Evolutionary conservation across 768 basidiomycete species (phyloP), one percentile per base, ranked within the genome.

Genomic region (Inosperma sp.): DNA sequence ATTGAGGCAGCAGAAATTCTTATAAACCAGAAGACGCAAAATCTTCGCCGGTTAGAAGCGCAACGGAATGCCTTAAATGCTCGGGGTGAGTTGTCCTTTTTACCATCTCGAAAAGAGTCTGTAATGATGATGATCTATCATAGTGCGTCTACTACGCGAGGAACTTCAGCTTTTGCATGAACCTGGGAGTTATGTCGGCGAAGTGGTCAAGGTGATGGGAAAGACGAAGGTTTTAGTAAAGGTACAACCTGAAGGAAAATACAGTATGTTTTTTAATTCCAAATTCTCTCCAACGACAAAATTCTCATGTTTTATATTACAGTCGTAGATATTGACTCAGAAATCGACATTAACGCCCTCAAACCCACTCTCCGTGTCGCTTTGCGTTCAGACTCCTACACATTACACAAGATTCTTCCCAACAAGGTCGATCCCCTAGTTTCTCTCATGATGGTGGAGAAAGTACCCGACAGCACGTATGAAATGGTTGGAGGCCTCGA

Each of bases 371-470:
- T 93, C 31, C 93, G 95, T 49, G 88, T 99, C 48, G 93, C 95
- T 14, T 86, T 99, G 52, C 90, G 94, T 42, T 94, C 93, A 52
- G 95, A 97, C 66, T 91, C 84, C 3, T 97, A 98, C 70, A 90
- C 90, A 39, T 87, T 98, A 55, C 95, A 98, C 79, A 93, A 91
- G 68, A 89, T 98, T 59, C 75, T 98, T 0, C 93, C 93, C 1
- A 96, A 93, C 76, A 97, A 99, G 72, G 88, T 97, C 61, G 96
- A 97, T 68, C 95, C 96, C 4, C 84, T 98, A 33, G 94, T 98
- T 25, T 96, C 93, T 16, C 82, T 98, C 56, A 98, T 98, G 96
- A 97, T 98, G 94, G 95, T 98, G 9, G 95, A 99, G 72, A 99
- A 99, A 68, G 95, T 98, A 0, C 95, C 95, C 0, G 95, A 98